Evolutionary conservation across 495 filamentous ascomycete species (phyloP).

Genomic region (Tuber borchii): DNA sequence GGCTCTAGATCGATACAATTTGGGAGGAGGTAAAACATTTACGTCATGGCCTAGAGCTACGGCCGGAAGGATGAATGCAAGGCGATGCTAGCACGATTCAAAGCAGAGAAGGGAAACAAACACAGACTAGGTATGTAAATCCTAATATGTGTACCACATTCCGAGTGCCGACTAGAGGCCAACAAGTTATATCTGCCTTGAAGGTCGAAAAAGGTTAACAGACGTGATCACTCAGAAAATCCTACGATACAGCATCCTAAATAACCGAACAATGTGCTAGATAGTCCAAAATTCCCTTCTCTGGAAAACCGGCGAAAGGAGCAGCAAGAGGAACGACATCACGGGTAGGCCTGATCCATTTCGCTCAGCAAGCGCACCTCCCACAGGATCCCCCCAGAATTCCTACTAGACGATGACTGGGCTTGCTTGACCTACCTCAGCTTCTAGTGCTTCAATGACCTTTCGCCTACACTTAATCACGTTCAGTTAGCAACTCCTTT

Average conservation of each 20-base stretch:
- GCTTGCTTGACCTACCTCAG: neutral
- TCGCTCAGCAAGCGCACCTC: too few relatives aligned
- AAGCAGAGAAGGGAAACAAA: neutral
- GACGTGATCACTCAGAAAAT: neutral
- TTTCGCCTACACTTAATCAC: too few relatives aligned
- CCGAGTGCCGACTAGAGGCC: neutral
- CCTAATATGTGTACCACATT: neutral
- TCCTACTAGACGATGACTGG: neutral
- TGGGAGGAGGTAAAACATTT: neutral
- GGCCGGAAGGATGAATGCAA: neutral
- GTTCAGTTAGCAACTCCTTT: too few relatives aligned
- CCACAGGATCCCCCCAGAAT: neutral
- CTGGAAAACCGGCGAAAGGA: too few relatives aligned
- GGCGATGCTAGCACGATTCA: neutral
- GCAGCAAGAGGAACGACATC: too few relatives aligned
- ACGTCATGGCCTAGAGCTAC: neutral
- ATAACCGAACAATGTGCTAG: too few relatives aligned
- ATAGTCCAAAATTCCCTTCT: too few relatives aligned
- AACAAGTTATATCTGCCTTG: neutral
- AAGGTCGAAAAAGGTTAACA: neutral
- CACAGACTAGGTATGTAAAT: neutral
- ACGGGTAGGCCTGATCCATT: too few relatives aligned
- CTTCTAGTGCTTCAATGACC: neutral
- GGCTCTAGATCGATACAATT: neutral
- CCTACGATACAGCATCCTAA: neutral